These are phyloP conservation scores for Fusarium tupiense DNA, from an alignment of 2,329 filamentous ascomycete genomes.

Conservation along the genomic window DNA sequence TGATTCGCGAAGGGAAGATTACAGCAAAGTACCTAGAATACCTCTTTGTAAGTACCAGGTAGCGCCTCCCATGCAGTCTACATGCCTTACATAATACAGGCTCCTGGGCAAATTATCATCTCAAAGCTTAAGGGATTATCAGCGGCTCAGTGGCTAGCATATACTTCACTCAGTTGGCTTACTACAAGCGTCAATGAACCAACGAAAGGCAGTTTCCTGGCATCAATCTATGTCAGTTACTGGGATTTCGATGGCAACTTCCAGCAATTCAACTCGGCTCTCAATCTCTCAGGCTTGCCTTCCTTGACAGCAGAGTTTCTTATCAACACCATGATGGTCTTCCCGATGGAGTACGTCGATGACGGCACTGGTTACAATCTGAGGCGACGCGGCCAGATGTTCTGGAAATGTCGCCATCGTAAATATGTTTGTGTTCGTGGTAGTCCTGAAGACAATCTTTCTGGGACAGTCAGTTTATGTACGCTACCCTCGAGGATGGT, in stretches of 20 bases:
- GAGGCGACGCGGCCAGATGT: neutral
- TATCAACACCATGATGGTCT: neutral
- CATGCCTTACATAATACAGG: neutral
- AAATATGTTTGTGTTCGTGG: neutral
- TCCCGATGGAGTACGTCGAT: neutral
- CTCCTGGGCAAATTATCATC: neutral
- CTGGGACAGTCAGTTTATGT: neutral
- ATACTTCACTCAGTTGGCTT: neutral
- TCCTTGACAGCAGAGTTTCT: neutral
- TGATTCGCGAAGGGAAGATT: neutral
- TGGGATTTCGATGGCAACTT: neutral
- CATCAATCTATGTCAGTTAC: rapidly evolving
- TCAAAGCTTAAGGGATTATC: rapidly evolving
- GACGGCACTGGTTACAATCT: rapidly evolving
- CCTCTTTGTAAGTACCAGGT: neutral
- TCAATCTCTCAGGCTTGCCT: rapidly evolving
- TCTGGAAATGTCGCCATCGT: neutral
- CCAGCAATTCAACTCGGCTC: neutral
- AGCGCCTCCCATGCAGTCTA: rapidly evolving
- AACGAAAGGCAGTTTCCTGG: neutral
- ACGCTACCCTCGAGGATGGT: rapidly evolving
- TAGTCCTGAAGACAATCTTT: neutral
- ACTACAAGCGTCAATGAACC: rapidly evolving
- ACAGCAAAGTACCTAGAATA: neutral
- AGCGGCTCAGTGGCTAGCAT: neutral